These are phyloP conservation scores for Aaosphaeria pasadenensis DNA, from an alignment of 2,329 filamentous ascomycete genomes.

Conservation along the genomic window DNA sequence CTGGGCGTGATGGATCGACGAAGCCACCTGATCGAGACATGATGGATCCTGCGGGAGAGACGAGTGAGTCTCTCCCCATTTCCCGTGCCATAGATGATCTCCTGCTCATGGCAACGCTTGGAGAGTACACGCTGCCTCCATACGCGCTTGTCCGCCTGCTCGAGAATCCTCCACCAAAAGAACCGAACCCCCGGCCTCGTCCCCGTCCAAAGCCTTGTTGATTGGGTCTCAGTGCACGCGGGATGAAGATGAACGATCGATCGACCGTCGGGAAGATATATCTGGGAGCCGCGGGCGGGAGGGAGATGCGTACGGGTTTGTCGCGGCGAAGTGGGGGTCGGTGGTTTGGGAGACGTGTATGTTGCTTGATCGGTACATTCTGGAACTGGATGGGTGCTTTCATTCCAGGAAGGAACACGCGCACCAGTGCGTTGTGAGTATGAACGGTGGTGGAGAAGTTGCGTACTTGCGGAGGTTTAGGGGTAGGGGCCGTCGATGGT, in stretches of 20 bases:
- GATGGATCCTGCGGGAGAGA: constrained; percentile 77
- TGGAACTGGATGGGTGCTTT: constrained; percentile 68
- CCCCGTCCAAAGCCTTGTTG: constrained; percentile 71
- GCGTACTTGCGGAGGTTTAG: constrained; percentile 34
- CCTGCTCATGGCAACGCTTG: constrained; percentile 83
- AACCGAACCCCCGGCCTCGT: constrained; percentile 70
- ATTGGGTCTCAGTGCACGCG: constrained; percentile 86
- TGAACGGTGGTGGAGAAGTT: constrained; percentile 76
- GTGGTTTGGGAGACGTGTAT: constrained; percentile 92
- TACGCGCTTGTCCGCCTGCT: constrained; percentile 80
- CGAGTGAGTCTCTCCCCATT: constrained; percentile 66
- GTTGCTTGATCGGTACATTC: constrained; percentile 78
- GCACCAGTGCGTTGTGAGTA: constrained; percentile 80
- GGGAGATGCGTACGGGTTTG: constrained; percentile 91
- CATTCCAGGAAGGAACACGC: constrained; percentile 77
- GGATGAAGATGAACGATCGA: constrained; percentile 97
- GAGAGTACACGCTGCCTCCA: constrained; percentile 75
- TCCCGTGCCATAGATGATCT: constrained; percentile 75
- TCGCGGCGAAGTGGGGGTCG: constrained; percentile 90
- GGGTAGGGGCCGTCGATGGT: constrained; percentile 15
- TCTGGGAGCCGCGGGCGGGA: constrained; percentile 73
- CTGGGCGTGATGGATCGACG: constrained; percentile 63
- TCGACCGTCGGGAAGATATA: constrained; percentile 91
- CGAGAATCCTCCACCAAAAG: constrained; percentile 61
- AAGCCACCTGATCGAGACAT: constrained; percentile 64